Percentiles rank a stretch among this genome's conserved stretches.
phyloP scores from a whole-genome alignment of 805 yeast genomes.

The Pichia cephalocereana region DNA sequence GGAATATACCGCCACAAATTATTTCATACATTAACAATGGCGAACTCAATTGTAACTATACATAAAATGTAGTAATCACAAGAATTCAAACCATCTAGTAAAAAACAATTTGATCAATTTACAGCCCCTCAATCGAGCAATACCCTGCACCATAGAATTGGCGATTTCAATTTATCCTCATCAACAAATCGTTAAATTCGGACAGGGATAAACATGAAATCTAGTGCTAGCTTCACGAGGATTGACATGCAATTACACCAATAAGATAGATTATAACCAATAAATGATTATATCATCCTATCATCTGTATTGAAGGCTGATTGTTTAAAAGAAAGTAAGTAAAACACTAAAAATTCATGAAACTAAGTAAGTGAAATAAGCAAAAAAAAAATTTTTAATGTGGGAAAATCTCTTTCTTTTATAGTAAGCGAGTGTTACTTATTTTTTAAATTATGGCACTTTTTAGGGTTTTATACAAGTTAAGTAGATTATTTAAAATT shows the following conservation, averaged over 20 bases:
- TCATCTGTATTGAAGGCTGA: neutral
- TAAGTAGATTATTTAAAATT: too few relatives aligned
- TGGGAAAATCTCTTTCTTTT: neutral
- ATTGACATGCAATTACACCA: conserved; percentile 26
- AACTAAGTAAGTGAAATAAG: neutral
- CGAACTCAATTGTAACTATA: conserved; percentile 48
- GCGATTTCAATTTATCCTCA: conserved; percentile 15
- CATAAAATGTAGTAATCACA: neutral
- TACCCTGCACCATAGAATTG: conserved; percentile 52
- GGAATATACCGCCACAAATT: conserved; percentile 93
- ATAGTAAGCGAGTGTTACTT: neutral
- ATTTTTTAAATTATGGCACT: neutral
- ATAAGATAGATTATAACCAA: conserved; percentile 16
- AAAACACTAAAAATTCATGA: too few relatives aligned
- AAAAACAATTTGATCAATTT: conserved; percentile 40
- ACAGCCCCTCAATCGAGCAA: conserved; percentile 97
- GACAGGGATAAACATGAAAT: conserved; percentile 15
- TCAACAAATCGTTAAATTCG: conserved; percentile 21
- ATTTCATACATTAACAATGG: conserved; percentile 34
- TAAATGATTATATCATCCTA: conserved; percentile 2
- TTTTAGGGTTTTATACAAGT: too few relatives aligned
- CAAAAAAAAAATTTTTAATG: neutral
- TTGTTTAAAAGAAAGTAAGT: neutral
- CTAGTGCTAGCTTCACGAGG: conserved; percentile 28
- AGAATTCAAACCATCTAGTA: conserved; percentile 14